Conservation (phyloP, 2,329 filamentous ascomycete genomes). For the Cylindrodendrum hubeiense region DNA sequence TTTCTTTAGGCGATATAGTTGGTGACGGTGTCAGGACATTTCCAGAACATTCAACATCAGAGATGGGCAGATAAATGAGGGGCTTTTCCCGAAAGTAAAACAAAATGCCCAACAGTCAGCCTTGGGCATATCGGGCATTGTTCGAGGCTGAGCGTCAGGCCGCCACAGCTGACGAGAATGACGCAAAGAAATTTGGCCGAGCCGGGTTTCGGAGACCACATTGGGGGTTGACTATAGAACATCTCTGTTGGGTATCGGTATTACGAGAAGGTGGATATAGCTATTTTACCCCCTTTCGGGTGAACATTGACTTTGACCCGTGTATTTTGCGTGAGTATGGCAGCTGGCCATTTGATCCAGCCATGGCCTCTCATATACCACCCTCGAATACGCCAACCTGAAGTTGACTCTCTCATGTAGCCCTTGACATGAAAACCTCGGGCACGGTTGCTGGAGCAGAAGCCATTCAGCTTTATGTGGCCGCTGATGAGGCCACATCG, state of each 20-base stretch:
- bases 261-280: conserved; percentile 11
- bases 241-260: conserved; percentile 27
- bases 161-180: no score
- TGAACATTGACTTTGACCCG: not conserved
- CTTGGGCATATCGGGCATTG: no score
- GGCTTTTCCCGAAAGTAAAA: no score
- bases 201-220: no score
- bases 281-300: conserved; percentile 19
- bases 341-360: not conserved
- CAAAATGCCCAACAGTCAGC: no score
- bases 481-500: conserved; percentile 2
- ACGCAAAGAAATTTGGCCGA: no score
- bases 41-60: no score
- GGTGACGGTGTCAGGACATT: no score
- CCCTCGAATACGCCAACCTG: conserved; percentile 2
- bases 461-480: conserved; percentile 14
- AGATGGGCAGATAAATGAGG: no score
- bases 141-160: no score
- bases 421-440: not conserved
- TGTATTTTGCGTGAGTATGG: not conserved
- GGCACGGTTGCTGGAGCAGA: conserved; percentile 4
- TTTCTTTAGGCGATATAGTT: no score
- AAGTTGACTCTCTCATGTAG: not conserved
- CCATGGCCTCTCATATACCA: conserved; percentile 20
- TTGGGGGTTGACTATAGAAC: no score